Percentiles rank a stretch among this genome's conserved stretches.
These are phyloP conservation scores for Colletotrichum tofieldiae DNA, from an alignment of 2,329 filamentous ascomycete species.

Conservation along the genomic window DNA sequence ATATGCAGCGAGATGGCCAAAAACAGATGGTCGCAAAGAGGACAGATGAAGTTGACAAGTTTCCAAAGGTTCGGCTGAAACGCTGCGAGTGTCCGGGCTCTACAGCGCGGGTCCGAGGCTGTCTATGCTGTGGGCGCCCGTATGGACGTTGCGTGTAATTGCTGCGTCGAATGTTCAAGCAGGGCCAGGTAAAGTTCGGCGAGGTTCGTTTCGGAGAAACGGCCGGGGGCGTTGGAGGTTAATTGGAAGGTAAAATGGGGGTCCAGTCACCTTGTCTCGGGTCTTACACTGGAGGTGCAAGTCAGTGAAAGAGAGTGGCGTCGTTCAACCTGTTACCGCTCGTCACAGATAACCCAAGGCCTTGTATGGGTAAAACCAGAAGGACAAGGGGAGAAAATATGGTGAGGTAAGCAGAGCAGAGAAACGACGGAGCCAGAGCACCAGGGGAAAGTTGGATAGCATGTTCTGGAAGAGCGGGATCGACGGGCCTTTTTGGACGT, in stretches of 20 bases:
- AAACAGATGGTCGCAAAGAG: constrained; percentile 12
- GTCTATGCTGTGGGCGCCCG: constrained; percentile 15
- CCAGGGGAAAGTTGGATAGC: neutral
- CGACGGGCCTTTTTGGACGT: constrained; percentile 25
- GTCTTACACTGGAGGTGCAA: constrained; percentile 12
- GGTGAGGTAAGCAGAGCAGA: constrained; percentile 7
- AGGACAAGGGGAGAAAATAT: constrained; percentile 5
- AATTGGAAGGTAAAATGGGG: constrained; percentile 24
- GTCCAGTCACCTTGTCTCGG: constrained; percentile 25
- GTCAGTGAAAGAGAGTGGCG: constrained; percentile 15
- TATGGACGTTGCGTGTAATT: constrained; percentile 12
- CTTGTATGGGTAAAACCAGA: constrained; percentile 1
- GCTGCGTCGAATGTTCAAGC: constrained; percentile 21
- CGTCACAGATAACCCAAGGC: constrained; percentile 9
- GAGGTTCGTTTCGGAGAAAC: constrained; percentile 37
- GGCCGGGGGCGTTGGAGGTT: constrained; percentile 33
- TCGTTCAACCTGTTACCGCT: neutral
- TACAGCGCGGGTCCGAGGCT: constrained; percentile 16
- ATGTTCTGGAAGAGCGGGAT: constrained; percentile 19
- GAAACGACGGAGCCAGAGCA: constrained; percentile 3
- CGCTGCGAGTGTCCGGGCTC: constrained; percentile 27
- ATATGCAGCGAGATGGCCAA: constrained; percentile 12
- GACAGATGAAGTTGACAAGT: constrained; percentile 28
- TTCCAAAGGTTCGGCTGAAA: constrained; percentile 40
- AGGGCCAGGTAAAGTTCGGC: constrained; percentile 20